Conservation (phyloP, 129 eudicot species). For the Solidago caesia region DNA sequence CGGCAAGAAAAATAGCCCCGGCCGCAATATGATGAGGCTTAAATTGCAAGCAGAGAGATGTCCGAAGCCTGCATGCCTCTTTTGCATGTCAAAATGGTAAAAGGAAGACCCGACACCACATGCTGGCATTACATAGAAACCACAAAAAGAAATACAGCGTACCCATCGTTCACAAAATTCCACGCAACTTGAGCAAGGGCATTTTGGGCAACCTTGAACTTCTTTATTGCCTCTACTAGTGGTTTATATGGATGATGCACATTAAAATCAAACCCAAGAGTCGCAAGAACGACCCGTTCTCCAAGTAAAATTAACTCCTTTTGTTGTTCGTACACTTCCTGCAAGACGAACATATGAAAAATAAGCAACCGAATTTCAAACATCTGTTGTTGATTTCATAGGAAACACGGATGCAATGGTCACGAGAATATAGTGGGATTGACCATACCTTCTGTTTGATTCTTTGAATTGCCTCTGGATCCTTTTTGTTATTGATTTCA, state of each 20-base stretch:
- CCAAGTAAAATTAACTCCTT: slow-evolving; percentile 76
- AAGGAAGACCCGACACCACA: slow-evolving; percentile 43
- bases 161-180: slow-evolving; percentile 99
- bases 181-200: slow-evolving; percentile 98
- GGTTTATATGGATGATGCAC: slow-evolving; percentile 93
- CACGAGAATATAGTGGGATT: neutral
- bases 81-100: slow-evolving; percentile 65
- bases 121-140: slow-evolving; percentile 36
- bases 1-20: slow-evolving; percentile 97
- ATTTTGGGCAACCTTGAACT: slow-evolving; percentile 89
- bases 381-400: neutral
- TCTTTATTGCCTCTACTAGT: slow-evolving; percentile 91
- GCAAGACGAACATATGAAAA: slow-evolving; percentile 31
- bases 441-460: slow-evolving; percentile 85
- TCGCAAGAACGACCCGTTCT: slow-evolving; percentile 86
- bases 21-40: slow-evolving; percentile 98
- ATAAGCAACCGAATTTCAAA: neutral
- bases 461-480: slow-evolving; percentile 83
- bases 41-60: slow-evolving; percentile 97
- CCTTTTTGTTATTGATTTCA: slow-evolving; percentile 88
- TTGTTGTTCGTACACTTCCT: slow-evolving; percentile 97
- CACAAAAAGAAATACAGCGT: slow-evolving; percentile 41
- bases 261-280: slow-evolving; percentile 83
- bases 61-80: slow-evolving; percentile 99
- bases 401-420: no score